A percentile compares a stretch with the other conserved stretches of the same genome.
Evolutionary conservation across 108 stramenopile genomes (phyloP).

Genomic region (Fistulifera pelliculosa): DNA sequence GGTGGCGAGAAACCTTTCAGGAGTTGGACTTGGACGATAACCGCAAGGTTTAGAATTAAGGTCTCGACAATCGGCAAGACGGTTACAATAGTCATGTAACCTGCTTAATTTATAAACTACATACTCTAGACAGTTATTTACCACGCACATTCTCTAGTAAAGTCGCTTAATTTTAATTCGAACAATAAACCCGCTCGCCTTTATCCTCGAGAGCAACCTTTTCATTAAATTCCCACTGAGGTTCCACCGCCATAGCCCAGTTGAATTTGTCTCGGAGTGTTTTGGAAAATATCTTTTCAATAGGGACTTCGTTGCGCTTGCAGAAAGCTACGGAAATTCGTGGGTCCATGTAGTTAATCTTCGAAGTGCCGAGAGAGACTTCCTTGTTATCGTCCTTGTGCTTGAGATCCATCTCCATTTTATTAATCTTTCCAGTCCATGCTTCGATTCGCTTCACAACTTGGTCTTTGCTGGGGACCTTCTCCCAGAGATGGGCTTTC

Average conservation of each 20-base stretch:
- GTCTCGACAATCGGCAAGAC: too few species aligned
- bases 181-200: too few species aligned
- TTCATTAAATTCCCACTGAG: slow-evolving; percentile 90
- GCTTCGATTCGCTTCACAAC: slow-evolving; percentile 65
- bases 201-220: slow-evolving; percentile 4
- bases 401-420: slow-evolving; percentile 88
- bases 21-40: too few species aligned
- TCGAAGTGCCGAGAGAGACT: slow-evolving; percentile 90
- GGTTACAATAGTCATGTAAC: too few species aligned
- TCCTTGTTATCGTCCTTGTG: slow-evolving; percentile 99
- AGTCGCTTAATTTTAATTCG: too few species aligned
- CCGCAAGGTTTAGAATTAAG: too few species aligned
- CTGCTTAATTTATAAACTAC: too few species aligned
- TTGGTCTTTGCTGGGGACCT: slow-evolving; percentile 73
- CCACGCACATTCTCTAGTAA: too few species aligned
- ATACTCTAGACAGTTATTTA: too few species aligned
- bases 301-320: slow-evolving; percentile 94
- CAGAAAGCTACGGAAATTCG: slow-evolving; percentile 99
- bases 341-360: slow-evolving; percentile 99
- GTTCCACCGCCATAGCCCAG: slow-evolving; percentile 98
- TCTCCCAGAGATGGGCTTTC: slow-evolving; percentile 89
- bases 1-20: not conserved
- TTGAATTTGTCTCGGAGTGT: slow-evolving; percentile 97
- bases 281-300: slow-evolving; percentile 94
- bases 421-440: slow-evolving; percentile 87